These are phyloP conservation scores for Tolypocladium endophyticum DNA, from an alignment of 2,329 filamentous ascomycete species.

Conservation along the genomic window DNA sequence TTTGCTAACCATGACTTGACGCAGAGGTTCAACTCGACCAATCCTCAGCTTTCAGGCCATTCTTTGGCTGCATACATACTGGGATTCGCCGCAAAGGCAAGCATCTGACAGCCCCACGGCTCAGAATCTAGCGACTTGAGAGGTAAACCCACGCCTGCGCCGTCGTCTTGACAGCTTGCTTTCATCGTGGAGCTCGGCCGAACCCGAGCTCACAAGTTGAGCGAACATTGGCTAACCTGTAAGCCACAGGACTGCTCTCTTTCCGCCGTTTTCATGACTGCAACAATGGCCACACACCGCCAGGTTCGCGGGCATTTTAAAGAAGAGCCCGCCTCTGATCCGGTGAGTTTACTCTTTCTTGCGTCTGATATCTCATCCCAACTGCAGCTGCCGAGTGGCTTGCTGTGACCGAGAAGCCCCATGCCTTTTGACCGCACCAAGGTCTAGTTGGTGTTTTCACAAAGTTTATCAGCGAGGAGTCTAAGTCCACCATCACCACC, in stretches of 20 bases:
- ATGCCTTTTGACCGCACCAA: neutral
- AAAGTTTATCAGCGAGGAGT: neutral
- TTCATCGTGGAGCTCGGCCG: neutral
- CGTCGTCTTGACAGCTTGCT: neutral
- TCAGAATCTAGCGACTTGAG: neutral
- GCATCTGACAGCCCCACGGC: neutral
- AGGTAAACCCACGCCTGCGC: neutral
- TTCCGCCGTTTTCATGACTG: constrained; percentile 5
- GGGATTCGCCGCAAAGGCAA: neutral
- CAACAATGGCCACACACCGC: constrained; percentile 9
- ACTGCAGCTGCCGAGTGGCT: constrained; percentile 1
- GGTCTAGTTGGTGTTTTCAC: neutral
- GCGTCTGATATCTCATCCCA: neutral
- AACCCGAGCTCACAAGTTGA: neutral
- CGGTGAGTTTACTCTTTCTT: constrained; percentile 5
- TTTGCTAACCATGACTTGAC: neutral
- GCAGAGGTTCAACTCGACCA: neutral
- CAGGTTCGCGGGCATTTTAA: constrained; percentile 10
- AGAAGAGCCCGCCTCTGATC: constrained; percentile 6
- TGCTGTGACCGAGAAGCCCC: neutral
- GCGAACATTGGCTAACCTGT: neutral
- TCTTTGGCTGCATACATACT: neutral
- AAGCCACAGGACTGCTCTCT: neutral
- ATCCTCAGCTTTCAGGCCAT: neutral
- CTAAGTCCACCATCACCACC: neutral